phyloP scores from a whole-genome alignment of 345 rosid species.

The Brassica rapa region DNA sequence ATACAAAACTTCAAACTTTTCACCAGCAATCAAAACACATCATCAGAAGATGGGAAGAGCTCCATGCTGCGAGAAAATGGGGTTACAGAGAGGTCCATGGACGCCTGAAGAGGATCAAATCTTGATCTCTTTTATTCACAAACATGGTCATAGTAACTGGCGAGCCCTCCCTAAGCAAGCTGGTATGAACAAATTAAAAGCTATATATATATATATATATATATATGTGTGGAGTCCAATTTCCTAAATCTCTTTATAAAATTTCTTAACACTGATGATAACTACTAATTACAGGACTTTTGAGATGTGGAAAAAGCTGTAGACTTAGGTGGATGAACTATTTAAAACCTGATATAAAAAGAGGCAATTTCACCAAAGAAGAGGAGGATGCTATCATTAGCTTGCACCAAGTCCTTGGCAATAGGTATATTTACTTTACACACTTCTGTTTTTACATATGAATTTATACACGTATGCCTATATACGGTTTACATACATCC shows the following conservation, averaged over 20 bases:
- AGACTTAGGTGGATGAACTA: slow-evolving; percentile 81
- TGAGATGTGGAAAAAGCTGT: slow-evolving; percentile 84
- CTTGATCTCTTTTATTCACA: slow-evolving; percentile 52
- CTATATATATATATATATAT: not conserved
- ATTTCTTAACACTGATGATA: not conserved
- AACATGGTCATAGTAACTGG: slow-evolving; percentile 71
- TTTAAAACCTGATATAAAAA: slow-evolving; percentile 71
- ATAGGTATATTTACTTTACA: slow-evolving; percentile 43
- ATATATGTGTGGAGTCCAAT: not conserved
- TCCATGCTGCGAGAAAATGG: slow-evolving; percentile 87
- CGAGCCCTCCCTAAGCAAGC: slow-evolving; percentile 82
- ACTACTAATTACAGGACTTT: slow-evolving; percentile 48
- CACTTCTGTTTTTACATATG: not conserved
- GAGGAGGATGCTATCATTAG: slow-evolving; percentile 80
- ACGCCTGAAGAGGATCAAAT: slow-evolving; percentile 68
- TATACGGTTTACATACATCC: slow-evolving; percentile 33
- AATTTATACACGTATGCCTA: not conserved
- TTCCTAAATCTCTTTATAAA: not conserved
- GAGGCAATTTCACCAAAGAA: slow-evolving; percentile 78
- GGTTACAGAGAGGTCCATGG: slow-evolving; percentile 85
- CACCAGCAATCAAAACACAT: not conserved
- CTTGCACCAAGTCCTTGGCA: slow-evolving; percentile 71
- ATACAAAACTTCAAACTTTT: not conserved
- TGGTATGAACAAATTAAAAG: slow-evolving; percentile 44
- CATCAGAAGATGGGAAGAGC: slow-evolving; percentile 69